These are phyloP conservation scores for Brassica incana DNA, from an alignment of 345 rosid genomes.

Conservation along the genomic window DNA sequence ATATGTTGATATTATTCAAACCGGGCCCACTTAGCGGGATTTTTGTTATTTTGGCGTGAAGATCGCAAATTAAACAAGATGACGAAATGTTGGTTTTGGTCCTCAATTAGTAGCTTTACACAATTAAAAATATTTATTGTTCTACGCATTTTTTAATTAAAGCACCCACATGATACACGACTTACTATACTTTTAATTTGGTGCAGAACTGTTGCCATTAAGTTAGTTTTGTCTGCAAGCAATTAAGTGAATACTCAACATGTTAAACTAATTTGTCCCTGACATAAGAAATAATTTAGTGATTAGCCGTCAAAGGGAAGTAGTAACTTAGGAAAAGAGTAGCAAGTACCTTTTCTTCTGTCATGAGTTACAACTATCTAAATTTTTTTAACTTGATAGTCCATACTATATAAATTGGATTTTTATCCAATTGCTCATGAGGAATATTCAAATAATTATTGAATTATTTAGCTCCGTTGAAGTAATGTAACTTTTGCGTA, in stretches of 20 bases:
- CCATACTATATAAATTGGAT: background rate
- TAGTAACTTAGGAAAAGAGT: background rate
- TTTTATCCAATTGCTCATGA: background rate
- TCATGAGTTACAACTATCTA: background rate
- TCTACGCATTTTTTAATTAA: background rate
- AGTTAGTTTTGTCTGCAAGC: background rate
- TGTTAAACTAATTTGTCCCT: background rate
- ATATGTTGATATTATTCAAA: background rate
- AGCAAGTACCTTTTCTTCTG: background rate
- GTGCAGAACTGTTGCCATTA: background rate
- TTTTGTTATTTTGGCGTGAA: slow-evolving; percentile 21
- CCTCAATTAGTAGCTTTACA: slow-evolving; percentile 9
- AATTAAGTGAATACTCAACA: background rate
- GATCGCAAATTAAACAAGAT: slow-evolving; percentile 13
- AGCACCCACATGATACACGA: slow-evolving; percentile 14
- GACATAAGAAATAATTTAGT: background rate
- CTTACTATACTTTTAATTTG: background rate
- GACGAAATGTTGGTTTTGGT: slow-evolving; percentile 17
- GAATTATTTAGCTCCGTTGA: background rate
- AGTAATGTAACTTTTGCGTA: background rate
- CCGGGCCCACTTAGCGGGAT: background rate
- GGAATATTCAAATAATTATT: background rate
- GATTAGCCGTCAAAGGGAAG: background rate
- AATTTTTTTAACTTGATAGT: background rate
- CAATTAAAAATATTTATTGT: background rate